phyloP scores from a whole-genome alignment of 176 grass and related monocot species.

The Dendrocalamus sinicus region DNA sequence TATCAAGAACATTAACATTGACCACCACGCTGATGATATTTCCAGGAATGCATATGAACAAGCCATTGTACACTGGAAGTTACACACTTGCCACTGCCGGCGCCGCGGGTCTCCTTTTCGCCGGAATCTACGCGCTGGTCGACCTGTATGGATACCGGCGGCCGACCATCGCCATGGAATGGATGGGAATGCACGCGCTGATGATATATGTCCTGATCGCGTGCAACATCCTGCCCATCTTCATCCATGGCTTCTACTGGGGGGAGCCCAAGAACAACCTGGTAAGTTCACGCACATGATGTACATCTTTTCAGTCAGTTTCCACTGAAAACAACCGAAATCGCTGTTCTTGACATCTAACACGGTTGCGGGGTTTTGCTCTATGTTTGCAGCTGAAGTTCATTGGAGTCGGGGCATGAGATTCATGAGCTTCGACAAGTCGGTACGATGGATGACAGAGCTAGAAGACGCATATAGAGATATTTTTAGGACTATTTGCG shows the following conservation, averaged over 20 bases:
- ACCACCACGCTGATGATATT: neutral
- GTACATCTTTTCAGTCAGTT: neutral
- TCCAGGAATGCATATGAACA: constrained; percentile 85
- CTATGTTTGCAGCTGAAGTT: constrained; percentile 55
- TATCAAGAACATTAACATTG: neutral
- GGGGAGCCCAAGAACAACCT: constrained; percentile 81
- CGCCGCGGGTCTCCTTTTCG: constrained; percentile 68
- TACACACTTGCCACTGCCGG: constrained; percentile 82
- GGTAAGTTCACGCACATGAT: constrained; percentile 46
- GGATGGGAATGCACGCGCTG: constrained; percentile 80
- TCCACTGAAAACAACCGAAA: neutral
- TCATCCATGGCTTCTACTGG: constrained; percentile 97
- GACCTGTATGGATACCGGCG: constrained; percentile 75
- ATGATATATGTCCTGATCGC: constrained; percentile 82
- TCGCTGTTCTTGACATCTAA: neutral
- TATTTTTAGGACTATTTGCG: constrained; percentile 35
- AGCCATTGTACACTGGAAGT: constrained; percentile 79
- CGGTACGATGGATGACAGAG: neutral
- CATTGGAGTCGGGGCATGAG: constrained; percentile 55
- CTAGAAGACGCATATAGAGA: constrained; percentile 1
- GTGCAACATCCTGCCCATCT: constrained; percentile 83
- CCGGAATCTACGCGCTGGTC: constrained; percentile 76
- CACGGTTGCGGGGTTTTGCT: neutral
- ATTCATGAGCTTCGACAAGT: neutral
- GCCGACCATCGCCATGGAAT: constrained; percentile 67